These are phyloP conservation scores for Remersonia thermophila DNA, from an alignment of 2,329 filamentous ascomycete genomes.

Conservation along the genomic window DNA sequence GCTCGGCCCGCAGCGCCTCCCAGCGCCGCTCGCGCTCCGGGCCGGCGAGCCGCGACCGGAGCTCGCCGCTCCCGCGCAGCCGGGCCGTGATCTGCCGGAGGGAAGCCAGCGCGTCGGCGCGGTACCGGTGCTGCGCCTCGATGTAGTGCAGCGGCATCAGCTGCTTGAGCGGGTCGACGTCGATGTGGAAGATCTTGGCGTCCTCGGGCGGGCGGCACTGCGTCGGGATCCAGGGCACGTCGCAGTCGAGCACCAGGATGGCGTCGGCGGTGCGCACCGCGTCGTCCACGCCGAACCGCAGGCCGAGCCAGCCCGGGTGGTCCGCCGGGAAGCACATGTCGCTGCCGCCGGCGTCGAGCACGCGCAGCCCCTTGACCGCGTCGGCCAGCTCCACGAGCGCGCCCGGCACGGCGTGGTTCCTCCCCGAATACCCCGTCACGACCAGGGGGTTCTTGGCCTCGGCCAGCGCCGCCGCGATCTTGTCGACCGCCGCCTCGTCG, in stretches of 20 bases:
- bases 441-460: slow-evolving; percentile 54
- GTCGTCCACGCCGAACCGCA: slow-evolving; percentile 63
- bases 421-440: slow-evolving; percentile 58
- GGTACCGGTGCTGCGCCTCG: slow-evolving; percentile 50
- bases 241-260: slow-evolving; percentile 76
- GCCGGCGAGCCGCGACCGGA: slow-evolving; percentile 29
- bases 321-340: slow-evolving; percentile 72
- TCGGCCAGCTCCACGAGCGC: slow-evolving; percentile 57
- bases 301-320: slow-evolving; percentile 55
- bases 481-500: slow-evolving; percentile 37
- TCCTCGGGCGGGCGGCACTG: slow-evolving; percentile 43
- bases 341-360: slow-evolving; percentile 64
- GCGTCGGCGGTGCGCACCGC: slow-evolving; percentile 66
- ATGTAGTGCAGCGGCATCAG: slow-evolving; percentile 66
- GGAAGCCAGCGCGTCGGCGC: slow-evolving; percentile 51
- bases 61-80: slow-evolving; percentile 34
- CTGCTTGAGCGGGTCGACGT: slow-evolving; percentile 55
- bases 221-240: slow-evolving; percentile 89
- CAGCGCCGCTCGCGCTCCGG: slow-evolving; percentile 32
- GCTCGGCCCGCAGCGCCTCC: slow-evolving; percentile 41
- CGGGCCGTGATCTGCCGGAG: slow-evolving; percentile 58
- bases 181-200: slow-evolving; percentile 49
- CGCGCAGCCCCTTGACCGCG: slow-evolving; percentile 53
- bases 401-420: slow-evolving; percentile 50
- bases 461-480: slow-evolving; percentile 51